Conservation (phyloP, 2,329 filamentous ascomycete genomes). For the Pseudogymnoascus sp. region DNA sequence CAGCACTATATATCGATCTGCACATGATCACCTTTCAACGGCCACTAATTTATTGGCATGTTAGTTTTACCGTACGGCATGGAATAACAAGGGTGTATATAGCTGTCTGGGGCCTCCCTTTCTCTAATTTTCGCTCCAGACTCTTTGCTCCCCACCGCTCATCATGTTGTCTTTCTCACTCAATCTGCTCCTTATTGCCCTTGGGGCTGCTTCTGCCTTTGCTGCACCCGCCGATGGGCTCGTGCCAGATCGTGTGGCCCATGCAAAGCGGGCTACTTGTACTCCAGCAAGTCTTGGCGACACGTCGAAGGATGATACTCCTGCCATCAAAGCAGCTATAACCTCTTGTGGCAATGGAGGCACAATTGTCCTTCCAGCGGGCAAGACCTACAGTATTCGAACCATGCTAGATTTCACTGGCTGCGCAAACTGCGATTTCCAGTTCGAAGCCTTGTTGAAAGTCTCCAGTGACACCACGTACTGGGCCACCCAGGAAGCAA, state of each 20-base stretch:
- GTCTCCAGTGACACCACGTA: conserved; percentile 33
- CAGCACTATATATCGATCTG: not conserved
- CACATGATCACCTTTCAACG: not conserved
- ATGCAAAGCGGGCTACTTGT: conserved; percentile 20
- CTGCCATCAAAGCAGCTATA: conserved; percentile 38
- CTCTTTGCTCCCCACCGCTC: not conserved
- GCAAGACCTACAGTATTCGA: conserved; percentile 36
- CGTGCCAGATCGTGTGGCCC: not conserved
- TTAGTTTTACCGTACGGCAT: not conserved
- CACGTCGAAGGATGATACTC: conserved; percentile 34
- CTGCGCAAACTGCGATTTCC: conserved; percentile 38
- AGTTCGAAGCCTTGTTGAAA: conserved; percentile 39
- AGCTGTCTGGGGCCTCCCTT: not conserved
- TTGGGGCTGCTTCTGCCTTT: not conserved
- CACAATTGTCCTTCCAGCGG: conserved; percentile 37
- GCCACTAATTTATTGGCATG: not conserved
- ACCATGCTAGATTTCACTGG: conserved; percentile 36
- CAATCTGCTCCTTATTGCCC: not conserved
- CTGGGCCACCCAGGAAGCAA: conserved; percentile 35
- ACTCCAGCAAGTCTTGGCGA: conserved; percentile 17
- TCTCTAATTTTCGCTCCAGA: not conserved
- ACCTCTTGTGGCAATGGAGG: conserved; percentile 33
- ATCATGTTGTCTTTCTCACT: not conserved
- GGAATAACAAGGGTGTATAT: not conserved
- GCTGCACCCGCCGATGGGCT: not conserved